Base-by-base conservation (phyloP, 257 asterid species). In the Nicotiana benthamiana region DNA sequence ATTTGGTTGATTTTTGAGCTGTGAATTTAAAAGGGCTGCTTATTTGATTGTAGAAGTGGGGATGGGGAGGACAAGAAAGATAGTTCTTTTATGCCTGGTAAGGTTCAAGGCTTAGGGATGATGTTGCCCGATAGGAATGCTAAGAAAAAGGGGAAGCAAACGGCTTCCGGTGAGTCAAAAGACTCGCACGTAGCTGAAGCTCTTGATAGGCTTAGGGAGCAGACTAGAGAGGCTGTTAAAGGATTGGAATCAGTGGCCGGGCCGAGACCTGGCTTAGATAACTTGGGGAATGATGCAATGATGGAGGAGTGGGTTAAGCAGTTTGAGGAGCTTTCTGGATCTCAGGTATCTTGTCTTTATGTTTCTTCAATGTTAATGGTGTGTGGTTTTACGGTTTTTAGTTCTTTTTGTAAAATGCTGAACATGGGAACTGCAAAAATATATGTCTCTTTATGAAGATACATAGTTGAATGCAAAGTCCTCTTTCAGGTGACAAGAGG, bases 301-400 rank as follows among this genome's bases (percentile, higher is more conserved):
- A 80, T 96, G 90, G 97, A 94, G 82, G 97, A 94, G 80, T 96
- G 93, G 99, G 97, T 91, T 66, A 96, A 96, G 92, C 99, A 94
- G 87, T 96, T 94, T 86, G 99, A 94, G 84, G 98, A 94, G 89
- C 94, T 94, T 82, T 97, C 99, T 79, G 97, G 94, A 11, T 87
- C 97, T 28, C 97, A 92, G 99, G 99, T 96, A 88, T 10, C 52
- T 66, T 43, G 12, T 46, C 77, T 70, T 70, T 32, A 65, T 65
- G 51, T 80, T 65, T 54, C 63, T 67, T 26, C 59, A 46, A 52
- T 70, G 67, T 51, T 63, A 57, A 22, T 32, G 26, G 51, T 30
- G 24, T 64, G 13, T 17, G 26, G 13, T 65, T 65, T 27, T 13
- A 13, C 34, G 24, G 22, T 9, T 12, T 43, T 70, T 70, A 70